Percentiles rank a stretch among this genome's conserved stretches.
phyloP scores from a whole-genome alignment of 2,329 filamentous ascomycete species.

The Pseudocercospora cruenta region DNA sequence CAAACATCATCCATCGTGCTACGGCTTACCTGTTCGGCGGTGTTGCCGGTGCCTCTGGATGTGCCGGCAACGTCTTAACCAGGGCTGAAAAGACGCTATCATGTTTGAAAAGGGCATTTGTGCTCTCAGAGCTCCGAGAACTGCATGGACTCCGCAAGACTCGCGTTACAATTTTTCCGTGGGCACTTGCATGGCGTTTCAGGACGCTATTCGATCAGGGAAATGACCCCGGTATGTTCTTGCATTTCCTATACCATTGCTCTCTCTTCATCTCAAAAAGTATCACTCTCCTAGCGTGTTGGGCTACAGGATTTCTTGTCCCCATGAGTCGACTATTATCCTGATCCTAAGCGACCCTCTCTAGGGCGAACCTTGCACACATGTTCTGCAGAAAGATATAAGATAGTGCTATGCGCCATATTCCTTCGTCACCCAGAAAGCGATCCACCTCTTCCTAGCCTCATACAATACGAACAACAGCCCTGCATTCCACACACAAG shows the following conservation, averaged over 20 bases:
- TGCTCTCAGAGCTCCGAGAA: not conserved
- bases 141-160: too few relatives aligned
- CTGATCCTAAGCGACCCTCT: not conserved
- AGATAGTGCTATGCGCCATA: not conserved
- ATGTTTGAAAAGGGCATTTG: not conserved
- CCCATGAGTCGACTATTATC: not conserved
- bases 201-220: not conserved
- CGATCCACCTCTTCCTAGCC: constrained; percentile 6
- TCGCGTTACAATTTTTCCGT: not conserved
- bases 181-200: not conserved
- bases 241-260: not conserved
- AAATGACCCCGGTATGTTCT: not conserved
- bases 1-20: not conserved
- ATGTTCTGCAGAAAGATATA: not conserved
- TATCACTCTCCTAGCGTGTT: not conserved
- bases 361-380: not conserved
- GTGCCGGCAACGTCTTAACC: constrained; percentile 10
- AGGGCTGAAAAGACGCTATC: constrained; percentile 22
- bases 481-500: not conserved
- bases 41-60: constrained; percentile 6
- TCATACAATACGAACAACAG: not conserved
- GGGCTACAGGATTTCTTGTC: not conserved
- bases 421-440: not conserved
- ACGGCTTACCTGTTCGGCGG: constrained; percentile 14
- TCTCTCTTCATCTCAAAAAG: not conserved